A percentile compares a stretch with the other conserved stretches of the same genome.
Evolutionary conservation across 2,329 filamentous ascomycete genomes (phyloP).

Genomic region (Plenodomus biglobosus): DNA sequence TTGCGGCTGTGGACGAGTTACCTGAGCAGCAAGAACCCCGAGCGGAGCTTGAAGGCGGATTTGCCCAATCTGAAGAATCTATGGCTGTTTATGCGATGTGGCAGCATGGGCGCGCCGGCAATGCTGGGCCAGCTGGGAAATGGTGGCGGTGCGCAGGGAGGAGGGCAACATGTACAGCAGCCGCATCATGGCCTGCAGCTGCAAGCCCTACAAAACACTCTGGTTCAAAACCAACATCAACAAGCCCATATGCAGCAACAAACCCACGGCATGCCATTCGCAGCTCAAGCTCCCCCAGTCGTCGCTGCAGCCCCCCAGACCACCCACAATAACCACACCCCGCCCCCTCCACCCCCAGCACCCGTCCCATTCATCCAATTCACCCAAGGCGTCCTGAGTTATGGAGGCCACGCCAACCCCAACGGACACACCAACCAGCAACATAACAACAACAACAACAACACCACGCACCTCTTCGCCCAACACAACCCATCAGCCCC

Average conservation of each 20-base stretch:
- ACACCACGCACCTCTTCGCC: conserved; percentile 8
- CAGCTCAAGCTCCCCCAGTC: conserved; percentile 6
- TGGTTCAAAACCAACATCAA: conserved; percentile 30
- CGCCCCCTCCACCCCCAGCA: conserved; percentile 19
- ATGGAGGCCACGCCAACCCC: conserved; percentile 3
- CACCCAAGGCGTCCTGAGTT: conserved; percentile 11
- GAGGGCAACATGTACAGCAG: conserved; percentile 8
- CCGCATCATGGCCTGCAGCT: conserved; percentile 19
- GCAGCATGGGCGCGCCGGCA: conserved; percentile 20
- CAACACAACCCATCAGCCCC: conserved; percentile 1
- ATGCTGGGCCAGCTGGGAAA: background rate
- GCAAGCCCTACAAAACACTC: conserved; percentile 27
- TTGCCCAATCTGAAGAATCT: conserved; percentile 41
- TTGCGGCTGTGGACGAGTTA: conserved; percentile 43
- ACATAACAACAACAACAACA: conserved; percentile 15
- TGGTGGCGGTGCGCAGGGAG: conserved; percentile 3
- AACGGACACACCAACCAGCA: conserved; percentile 2
- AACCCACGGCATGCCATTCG: conserved; percentile 14
- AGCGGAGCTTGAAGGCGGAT: conserved; percentile 37
- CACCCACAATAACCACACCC: background rate
- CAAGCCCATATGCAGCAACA: conserved; percentile 31
- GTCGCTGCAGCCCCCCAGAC: conserved; percentile 10
- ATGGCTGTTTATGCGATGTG: conserved; percentile 40
- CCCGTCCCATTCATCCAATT: conserved; percentile 29
- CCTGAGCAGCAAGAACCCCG: conserved; percentile 32